phyloP scores from a whole-genome alignment of 192 early-diverging fungal species.

The Podila clonocystis region DNA sequence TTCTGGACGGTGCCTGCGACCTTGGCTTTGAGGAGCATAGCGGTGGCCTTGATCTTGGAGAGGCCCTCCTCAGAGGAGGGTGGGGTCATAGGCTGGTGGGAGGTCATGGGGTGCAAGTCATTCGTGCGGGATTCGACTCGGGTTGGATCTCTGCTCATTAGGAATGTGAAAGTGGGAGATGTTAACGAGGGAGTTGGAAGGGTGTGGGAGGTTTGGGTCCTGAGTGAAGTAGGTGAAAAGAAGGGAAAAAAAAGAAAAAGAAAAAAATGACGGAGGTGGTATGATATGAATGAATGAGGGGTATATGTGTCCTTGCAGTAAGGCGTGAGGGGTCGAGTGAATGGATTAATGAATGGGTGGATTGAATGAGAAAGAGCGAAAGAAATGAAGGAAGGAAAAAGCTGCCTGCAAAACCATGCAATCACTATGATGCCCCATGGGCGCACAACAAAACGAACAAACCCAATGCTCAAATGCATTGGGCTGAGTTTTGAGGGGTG shows the following conservation, averaged over 20 bases:
- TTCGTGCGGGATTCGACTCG: background rate
- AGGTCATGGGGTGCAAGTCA: background rate
- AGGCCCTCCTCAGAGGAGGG: slow-evolving; percentile 11
- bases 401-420: background rate
- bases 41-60: slow-evolving; percentile 48
- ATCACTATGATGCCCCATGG: background rate
- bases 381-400: background rate
- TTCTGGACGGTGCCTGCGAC: slow-evolving; percentile 37
- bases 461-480: too few relatives aligned
- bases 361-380: background rate
- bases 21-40: slow-evolving; percentile 43
- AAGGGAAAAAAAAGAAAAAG: background rate
- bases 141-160: slow-evolving; percentile 3
- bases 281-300: slow-evolving; percentile 1
- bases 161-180: background rate
- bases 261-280: background rate
- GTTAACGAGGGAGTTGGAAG: background rate
- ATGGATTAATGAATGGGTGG: background rate
- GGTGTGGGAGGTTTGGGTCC: background rate
- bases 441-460: background rate
- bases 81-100: background rate
- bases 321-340: background rate
- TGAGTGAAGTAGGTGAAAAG: background rate
- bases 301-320: too few relatives aligned
- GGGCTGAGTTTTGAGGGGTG: too few relatives aligned